Percentiles rank a stretch among this genome's conserved stretches.
Conservation (phyloP, 306 rosid species). For the Quercus engelmannii region DNA sequence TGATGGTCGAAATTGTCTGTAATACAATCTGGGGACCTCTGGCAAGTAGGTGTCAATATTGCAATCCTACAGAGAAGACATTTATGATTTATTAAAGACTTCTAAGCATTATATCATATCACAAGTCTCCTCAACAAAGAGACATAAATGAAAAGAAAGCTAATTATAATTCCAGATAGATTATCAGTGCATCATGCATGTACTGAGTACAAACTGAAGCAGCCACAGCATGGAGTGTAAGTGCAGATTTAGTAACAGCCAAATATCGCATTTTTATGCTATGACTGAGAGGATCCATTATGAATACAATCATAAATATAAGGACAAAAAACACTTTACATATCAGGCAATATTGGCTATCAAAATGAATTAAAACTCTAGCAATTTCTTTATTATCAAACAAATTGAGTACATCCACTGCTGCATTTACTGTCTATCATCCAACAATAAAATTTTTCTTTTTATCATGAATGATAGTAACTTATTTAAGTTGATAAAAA, state of each 20-base stretch:
- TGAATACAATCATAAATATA: no score
- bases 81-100: conserved; percentile 4
- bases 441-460: no score
- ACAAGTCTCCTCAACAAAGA: not conserved
- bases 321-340: no score
- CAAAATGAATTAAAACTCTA: no score
- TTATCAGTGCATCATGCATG: not conserved
- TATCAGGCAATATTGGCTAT: no score
- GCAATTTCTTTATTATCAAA: no score
- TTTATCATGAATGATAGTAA: no score
- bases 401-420: no score
- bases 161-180: not conserved
- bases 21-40: conserved; percentile 87
- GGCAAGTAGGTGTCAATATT: conserved; percentile 86
- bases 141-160: not conserved
- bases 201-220: not conserved
- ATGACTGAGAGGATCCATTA: no score
- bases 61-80: conserved; percentile 75
- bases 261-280: not conserved
- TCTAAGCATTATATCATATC: not conserved
- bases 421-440: no score
- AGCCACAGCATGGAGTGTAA: not conserved
- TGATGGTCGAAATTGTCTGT: conserved; percentile 97
- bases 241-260: not conserved
- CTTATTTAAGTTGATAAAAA: no score